A percentile compares a stretch with the other conserved stretches of the same genome.
phyloP scores from a whole-genome alignment of 345 rosid species.

The Erucastrum elatum region DNA sequence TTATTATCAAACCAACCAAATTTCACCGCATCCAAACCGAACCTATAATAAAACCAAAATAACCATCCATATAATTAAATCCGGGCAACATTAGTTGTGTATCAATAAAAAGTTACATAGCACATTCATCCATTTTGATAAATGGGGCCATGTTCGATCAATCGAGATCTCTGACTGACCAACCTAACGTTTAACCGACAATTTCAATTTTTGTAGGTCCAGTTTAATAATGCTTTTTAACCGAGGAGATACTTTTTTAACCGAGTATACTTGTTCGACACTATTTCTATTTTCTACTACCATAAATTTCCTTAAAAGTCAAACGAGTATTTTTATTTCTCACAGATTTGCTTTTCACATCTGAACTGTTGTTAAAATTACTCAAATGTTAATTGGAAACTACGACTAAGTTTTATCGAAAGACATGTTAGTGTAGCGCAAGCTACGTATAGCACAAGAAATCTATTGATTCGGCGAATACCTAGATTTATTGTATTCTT shows the following conservation, averaged over 20 bases:
- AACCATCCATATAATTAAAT: too few relatives aligned
- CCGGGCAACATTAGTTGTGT: neutral
- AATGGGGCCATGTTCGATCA: constrained; percentile 5
- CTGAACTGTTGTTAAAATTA: neutral
- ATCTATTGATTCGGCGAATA: too few relatives aligned
- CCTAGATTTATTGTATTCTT: too few relatives aligned
- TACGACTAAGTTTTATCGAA: neutral
- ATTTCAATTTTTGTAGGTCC: constrained; percentile 11
- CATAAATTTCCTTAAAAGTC: neutral
- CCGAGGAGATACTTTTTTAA: neutral
- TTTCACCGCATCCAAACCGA: too few relatives aligned
- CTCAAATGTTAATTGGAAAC: neutral
- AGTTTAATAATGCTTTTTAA: neutral
- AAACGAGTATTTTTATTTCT: neutral
- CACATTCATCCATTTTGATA: neutral
- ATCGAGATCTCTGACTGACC: neutral
- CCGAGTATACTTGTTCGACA: neutral
- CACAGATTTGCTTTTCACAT: constrained; percentile 1
- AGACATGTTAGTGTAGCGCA: neutral
- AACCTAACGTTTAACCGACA: neutral
- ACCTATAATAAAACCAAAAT: too few relatives aligned
- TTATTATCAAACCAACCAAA: too few relatives aligned
- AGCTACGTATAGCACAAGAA: neutral
- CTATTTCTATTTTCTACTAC: neutral
- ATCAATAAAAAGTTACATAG: neutral